Percentiles rank a stretch among this genome's conserved stretches.
phyloP scores from a whole-genome alignment of 2,329 filamentous ascomycete species.

The Calonectria pseudoreteaudii region DNA sequence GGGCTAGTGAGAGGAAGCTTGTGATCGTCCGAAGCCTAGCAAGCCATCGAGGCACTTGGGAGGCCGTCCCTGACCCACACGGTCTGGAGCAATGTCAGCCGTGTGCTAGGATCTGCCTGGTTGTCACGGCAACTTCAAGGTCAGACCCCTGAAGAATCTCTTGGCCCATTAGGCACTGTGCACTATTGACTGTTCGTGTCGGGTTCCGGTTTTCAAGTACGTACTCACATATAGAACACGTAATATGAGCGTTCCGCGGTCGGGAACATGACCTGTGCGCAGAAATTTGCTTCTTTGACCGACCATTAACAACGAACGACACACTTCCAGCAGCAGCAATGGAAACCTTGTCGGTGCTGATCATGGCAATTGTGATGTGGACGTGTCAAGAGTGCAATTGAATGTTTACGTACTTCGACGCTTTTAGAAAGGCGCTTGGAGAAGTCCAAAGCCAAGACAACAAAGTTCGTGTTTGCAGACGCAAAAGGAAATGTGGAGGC shows the following conservation, averaged over 20 bases:
- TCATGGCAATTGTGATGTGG: constrained; percentile 21
- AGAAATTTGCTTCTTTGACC: constrained; percentile 6
- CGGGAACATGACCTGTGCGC: background rate
- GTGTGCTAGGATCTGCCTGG: constrained; percentile 26
- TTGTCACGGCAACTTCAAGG: constrained; percentile 42
- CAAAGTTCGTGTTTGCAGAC: constrained; percentile 30
- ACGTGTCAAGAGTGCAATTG: constrained; percentile 14
- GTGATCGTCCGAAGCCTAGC: constrained; percentile 30
- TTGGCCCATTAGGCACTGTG: constrained; percentile 31
- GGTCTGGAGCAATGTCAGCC: constrained; percentile 30
- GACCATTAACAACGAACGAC: constrained; percentile 27
- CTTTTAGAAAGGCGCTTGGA: constrained; percentile 11
- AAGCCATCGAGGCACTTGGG: constrained; percentile 14
- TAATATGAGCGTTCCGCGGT: background rate
- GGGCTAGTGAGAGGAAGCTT: constrained; percentile 23
- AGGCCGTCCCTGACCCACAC: constrained; percentile 31
- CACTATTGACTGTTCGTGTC: constrained; percentile 26
- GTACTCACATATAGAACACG: constrained; percentile 1
- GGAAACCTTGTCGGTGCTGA: constrained; percentile 31
- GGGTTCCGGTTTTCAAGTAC: constrained; percentile 1
- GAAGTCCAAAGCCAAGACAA: constrained; percentile 6
- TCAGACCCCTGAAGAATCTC: constrained; percentile 30
- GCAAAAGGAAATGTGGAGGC: constrained; percentile 22
- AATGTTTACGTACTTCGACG: constrained; percentile 24
- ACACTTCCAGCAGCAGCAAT: constrained; percentile 17